These are phyloP conservation scores for Sergeia podlipaevii DNA, from an alignment of 208 protist genomes.

Conservation along the genomic window DNA sequence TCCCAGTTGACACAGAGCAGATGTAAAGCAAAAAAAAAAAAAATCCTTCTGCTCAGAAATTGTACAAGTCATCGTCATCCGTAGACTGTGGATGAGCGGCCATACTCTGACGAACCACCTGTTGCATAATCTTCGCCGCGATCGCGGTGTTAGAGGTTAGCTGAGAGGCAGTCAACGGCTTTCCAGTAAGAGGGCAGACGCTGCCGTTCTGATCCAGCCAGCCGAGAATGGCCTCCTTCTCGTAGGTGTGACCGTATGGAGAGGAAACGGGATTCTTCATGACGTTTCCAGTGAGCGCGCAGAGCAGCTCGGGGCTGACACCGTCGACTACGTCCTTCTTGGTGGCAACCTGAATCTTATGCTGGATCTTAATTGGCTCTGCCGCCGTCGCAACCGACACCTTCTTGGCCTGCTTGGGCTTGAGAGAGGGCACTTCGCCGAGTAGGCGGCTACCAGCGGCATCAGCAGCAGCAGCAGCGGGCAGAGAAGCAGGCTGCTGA, in stretches of 20 bases:
- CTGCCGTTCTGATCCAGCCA: constrained; percentile 89
- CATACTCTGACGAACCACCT: constrained; percentile 81
- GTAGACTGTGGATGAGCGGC: constrained; percentile 40
- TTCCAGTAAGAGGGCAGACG: constrained; percentile 89
- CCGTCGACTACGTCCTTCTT: constrained; percentile 49
- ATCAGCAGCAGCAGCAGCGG: constrained; percentile 10
- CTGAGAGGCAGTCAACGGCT: constrained; percentile 52
- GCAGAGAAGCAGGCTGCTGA: background rate
- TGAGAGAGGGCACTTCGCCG: constrained; percentile 59
- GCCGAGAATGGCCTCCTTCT: constrained; percentile 75
- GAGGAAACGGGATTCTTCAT: constrained; percentile 91
- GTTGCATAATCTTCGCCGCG: constrained; percentile 67
- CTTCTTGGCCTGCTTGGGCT: constrained; percentile 44
- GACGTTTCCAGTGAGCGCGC: constrained; percentile 78
- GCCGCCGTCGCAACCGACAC: constrained; percentile 74
- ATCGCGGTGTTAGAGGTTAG: constrained; percentile 70
- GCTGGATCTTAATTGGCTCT: constrained; percentile 35
- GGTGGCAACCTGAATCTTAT: constrained; percentile 30
- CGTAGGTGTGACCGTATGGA: constrained; percentile 89
- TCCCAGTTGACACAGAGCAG: background rate
- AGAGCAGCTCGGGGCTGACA: constrained; percentile 63
- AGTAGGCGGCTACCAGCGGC: constrained; percentile 30
- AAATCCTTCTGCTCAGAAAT: constrained; percentile 56
- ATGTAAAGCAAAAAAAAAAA: constrained; percentile 5
- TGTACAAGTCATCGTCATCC: constrained; percentile 83